These are phyloP conservation scores for Cicer chorassanicum DNA, from an alignment of 306 rosid species.

Conservation along the genomic window DNA sequence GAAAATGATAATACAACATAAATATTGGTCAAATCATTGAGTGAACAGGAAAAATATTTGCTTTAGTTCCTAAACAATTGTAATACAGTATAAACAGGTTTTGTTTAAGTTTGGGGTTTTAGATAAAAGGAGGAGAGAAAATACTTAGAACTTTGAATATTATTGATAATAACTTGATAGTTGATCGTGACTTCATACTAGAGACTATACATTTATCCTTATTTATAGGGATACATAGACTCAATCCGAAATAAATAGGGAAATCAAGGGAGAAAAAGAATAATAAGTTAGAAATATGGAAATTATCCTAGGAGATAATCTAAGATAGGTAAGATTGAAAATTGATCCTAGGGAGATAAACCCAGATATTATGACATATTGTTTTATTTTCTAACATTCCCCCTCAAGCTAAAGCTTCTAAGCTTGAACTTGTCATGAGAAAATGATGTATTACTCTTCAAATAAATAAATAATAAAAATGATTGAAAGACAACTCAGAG, in stretches of 20 bases:
- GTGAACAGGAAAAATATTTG: constrained; percentile 15
- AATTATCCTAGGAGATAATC: neutral
- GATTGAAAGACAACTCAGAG: neutral
- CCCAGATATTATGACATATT: too few species aligned
- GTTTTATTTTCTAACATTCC: too few species aligned
- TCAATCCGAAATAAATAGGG: neutral
- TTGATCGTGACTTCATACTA: neutral
- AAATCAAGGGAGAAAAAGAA: neutral
- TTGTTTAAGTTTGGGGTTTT: neutral
- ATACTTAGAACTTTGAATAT: neutral
- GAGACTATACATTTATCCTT: neutral
- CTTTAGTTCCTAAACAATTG: neutral
- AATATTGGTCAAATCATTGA: constrained; percentile 23
- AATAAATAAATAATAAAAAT: neutral
- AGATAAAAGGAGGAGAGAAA: neutral
- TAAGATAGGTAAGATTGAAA: neutral
- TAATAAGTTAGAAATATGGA: neutral
- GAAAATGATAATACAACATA: constrained; percentile 38
- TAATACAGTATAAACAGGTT: neutral
- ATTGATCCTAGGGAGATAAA: neutral
- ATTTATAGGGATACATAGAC: neutral
- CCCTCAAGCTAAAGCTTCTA: too few species aligned
- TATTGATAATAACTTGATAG: neutral
- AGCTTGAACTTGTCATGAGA: neutral
- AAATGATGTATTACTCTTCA: neutral